Evolutionary conservation across 371 early-diverging fungal species (phyloP).

Genomic region (Apophysomyces elegans): DNA sequence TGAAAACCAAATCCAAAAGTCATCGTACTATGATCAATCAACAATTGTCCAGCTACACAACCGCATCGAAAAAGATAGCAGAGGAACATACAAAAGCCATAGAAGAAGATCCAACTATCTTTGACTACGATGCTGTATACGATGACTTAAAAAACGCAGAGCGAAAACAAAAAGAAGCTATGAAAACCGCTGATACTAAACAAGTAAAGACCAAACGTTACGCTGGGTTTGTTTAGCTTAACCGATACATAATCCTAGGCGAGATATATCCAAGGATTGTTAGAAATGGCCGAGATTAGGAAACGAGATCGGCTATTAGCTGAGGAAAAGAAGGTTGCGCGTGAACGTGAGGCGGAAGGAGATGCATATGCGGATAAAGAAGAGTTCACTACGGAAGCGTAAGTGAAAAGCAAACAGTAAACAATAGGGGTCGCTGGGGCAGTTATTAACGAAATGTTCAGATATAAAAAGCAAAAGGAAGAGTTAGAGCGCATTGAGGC

Average conservation of each 20-base stretch:
- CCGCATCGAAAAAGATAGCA: slow-evolving; percentile 42
- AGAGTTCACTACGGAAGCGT: slow-evolving; percentile 85
- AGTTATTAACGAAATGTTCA: slow-evolving; percentile 11
- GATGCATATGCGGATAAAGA: slow-evolving; percentile 72
- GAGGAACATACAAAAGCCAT: slow-evolving; percentile 70
- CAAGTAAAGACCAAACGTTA: slow-evolving; percentile 29
- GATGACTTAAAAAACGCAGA: slow-evolving; percentile 81
- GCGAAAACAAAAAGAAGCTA: slow-evolving; percentile 49
- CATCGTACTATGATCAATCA: slow-evolving; percentile 36
- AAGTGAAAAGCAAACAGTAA: slow-evolving; percentile 24
- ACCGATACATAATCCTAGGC: slow-evolving; percentile 49
- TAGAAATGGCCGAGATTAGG: slow-evolving; percentile 79
- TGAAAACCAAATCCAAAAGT: slow-evolving; percentile 25
- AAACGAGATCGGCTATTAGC: slow-evolving; percentile 84
- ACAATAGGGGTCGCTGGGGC: not conserved
- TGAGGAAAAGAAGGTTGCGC: slow-evolving; percentile 79
- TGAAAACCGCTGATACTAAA: slow-evolving; percentile 39
- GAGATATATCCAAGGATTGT: slow-evolving; percentile 77
- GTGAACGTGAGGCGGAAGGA: slow-evolving; percentile 68
- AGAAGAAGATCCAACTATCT: slow-evolving; percentile 82
- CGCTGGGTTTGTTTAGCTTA: not conserved
- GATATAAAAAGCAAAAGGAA: slow-evolving; percentile 80
- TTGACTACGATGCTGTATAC: slow-evolving; percentile 91
- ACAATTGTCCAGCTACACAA: slow-evolving; percentile 32
- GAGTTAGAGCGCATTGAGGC: slow-evolving; percentile 79